A percentile compares a stretch with the other conserved stretches of the same genome.
Conservation (phyloP, 2,329 filamentous ascomycete genomes). For the Dendryphion nanum region DNA sequence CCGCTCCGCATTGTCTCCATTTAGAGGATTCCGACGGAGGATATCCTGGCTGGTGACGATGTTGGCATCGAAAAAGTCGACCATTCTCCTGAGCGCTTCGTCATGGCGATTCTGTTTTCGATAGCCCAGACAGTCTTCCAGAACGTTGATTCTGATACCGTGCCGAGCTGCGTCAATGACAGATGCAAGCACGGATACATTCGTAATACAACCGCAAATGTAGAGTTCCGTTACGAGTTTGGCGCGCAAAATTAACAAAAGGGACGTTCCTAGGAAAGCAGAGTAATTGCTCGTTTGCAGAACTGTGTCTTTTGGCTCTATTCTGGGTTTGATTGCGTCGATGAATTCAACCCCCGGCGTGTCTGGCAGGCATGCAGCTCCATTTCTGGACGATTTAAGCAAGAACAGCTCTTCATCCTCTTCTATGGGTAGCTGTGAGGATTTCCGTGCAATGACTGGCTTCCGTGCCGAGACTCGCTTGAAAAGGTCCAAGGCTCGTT, state of each 20-base stretch:
- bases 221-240: constrained; percentile 86
- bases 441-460: constrained; percentile 24
- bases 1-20: constrained; percentile 1
- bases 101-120: constrained; percentile 67
- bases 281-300: constrained; percentile 80
- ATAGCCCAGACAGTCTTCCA: constrained; percentile 88
- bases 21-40: constrained; percentile 39
- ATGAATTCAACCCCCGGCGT: constrained; percentile 52
- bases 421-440: constrained; percentile 23
- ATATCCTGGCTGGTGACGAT: constrained; percentile 61
- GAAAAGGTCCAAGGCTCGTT: constrained; percentile 36
- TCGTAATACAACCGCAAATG: constrained; percentile 82
- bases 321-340: constrained; percentile 48
- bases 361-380: constrained; percentile 43
- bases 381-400: constrained; percentile 34
- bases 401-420: constrained; percentile 50
- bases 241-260: constrained; percentile 77
- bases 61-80: constrained; percentile 71
- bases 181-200: constrained; percentile 87
- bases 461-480: constrained; percentile 36
- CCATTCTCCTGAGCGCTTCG: constrained; percentile 68
- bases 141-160: constrained; percentile 79
- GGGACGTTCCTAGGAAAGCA: constrained; percentile 71
- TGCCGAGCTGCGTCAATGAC: constrained; percentile 86
- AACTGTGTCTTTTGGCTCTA: constrained; percentile 54